A percentile compares a stretch with the other conserved stretches of the same genome.
phyloP scores from a whole-genome alignment of 176 grass and related monocot species.

The Areca catechu region DNA sequence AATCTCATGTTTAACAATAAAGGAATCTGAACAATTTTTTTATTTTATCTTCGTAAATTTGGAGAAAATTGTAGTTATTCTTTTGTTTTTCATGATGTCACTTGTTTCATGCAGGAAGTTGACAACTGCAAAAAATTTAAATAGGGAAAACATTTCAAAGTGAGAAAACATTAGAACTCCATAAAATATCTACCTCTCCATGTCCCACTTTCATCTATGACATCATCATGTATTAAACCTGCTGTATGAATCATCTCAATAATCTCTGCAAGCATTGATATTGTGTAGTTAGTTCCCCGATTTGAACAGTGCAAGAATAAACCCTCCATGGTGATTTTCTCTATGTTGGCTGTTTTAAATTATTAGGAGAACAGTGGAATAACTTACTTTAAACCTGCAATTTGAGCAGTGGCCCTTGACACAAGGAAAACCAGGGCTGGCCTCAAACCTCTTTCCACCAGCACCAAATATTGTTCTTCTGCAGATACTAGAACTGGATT shows the following conservation, averaged over 20 bases:
- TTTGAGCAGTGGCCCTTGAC: conserved; percentile 72
- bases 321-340: not conserved
- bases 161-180: not conserved
- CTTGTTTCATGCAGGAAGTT: no score
- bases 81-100: no score
- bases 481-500: conserved; percentile 85
- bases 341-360: not conserved
- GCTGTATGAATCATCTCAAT: conserved; percentile 99
- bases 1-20: no score
- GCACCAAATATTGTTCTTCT: conserved; percentile 91
- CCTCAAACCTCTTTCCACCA: conserved; percentile 86
- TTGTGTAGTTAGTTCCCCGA: conserved; percentile 71
- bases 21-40: no score
- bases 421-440: conserved; percentile 98
- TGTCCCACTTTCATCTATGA: conserved; percentile 84
- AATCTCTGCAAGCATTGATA: conserved; percentile 84
- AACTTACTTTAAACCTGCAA: conserved; percentile 63
- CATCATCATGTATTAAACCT: conserved; percentile 97
- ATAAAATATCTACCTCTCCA: conserved; percentile 56
- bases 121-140: no score
- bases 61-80: no score
- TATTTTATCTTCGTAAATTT: no score
- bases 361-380: not conserved
- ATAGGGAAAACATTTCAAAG: not conserved
- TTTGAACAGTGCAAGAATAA: conserved; percentile 19